Evolutionary conservation across 1,284 basidiomycete genomes (phyloP), one percentile per base, ranked within the genome.

Genomic region (Fistulina hepatica): DNA sequence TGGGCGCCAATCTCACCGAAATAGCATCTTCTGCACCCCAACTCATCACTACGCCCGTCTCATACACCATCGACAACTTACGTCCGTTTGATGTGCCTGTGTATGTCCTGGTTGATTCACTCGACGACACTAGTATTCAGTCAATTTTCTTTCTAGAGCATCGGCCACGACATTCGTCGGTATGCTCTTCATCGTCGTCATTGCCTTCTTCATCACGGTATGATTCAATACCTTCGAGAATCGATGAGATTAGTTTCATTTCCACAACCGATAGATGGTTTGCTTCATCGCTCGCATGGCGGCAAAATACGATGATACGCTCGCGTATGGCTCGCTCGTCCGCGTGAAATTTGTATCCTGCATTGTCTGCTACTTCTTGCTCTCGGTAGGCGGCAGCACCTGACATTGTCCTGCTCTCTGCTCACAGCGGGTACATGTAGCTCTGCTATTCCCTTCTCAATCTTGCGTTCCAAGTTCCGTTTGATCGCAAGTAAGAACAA

Each of bases 121-220:
- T 24, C 36, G 27, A 16, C 41, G 6, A n/a, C n/a, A n/a, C 25
- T 27, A 5, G 3, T 27, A 3, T n/a, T n/a, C n/a, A n/a, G 4
- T 39, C 15, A 41, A 24, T 22, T 37, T 12, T 33, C 32, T 6
- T 12, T 15, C 8, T 19, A 43, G 42, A 5, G 44, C 25, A 39
- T 73, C 73, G 15, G 74, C 73, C 2, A 56, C 65, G 3, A 80
- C 76, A 1, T 72, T 69, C 34, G 74, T 79, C 30, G 77, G 71
- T 22, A 56, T 74, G 6, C 71, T 81, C 43, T 80, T 78, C 59
- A 57, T 77, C 39, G 54, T 67, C 46, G 75, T 79, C 36, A 55
- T 67, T 20, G 1, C 26, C 4, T 64, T 66, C 19, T 61, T 71
- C 53, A 53, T 56, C 39, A 28, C 13, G 7, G n/a, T 15, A 8